Percentiles rank a stretch among this genome's conserved stretches.
phyloP scores from a whole-genome alignment of 768 basidiomycete species.

The Erythrobasidium yunnanense region DNA sequence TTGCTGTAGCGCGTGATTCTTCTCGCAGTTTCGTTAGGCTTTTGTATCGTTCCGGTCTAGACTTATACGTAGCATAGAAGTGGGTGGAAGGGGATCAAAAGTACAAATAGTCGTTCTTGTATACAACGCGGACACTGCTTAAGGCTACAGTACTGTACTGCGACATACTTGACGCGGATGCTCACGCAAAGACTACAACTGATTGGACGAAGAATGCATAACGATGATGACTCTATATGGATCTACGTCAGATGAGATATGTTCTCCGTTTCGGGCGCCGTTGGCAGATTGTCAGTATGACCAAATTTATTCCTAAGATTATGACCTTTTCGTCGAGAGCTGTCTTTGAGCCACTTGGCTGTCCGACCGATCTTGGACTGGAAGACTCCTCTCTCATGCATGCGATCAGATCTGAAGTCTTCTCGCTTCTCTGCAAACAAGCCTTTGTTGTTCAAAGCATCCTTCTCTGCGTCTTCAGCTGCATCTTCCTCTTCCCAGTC shows the following conservation, averaged over 20 bases:
- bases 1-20: no score
- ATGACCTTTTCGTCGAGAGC: background rate
- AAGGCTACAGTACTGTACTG: no score
- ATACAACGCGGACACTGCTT: no score
- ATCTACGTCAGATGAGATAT: no score
- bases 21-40: no score
- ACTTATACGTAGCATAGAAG: no score
- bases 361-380: slow-evolving; percentile 8
- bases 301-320: background rate
- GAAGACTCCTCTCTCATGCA: slow-evolving; percentile 6
- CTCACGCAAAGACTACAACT: background rate
- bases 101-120: no score
- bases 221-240: background rate
- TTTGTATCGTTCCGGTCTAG: no score
- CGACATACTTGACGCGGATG: no score
- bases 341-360: slow-evolving; percentile 6
- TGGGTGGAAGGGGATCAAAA: no score
- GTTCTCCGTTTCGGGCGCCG: background rate
- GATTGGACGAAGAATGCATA: background rate
- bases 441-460: background rate
- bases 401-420: slow-evolving; percentile 10
- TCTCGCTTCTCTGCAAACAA: background rate
- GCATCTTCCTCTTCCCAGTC: slow-evolving; percentile 14
- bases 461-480: background rate
- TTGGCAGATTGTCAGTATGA: background rate